phyloP scores from a whole-genome alignment of 306 rosid species.

The Lagenaria siceraria region DNA sequence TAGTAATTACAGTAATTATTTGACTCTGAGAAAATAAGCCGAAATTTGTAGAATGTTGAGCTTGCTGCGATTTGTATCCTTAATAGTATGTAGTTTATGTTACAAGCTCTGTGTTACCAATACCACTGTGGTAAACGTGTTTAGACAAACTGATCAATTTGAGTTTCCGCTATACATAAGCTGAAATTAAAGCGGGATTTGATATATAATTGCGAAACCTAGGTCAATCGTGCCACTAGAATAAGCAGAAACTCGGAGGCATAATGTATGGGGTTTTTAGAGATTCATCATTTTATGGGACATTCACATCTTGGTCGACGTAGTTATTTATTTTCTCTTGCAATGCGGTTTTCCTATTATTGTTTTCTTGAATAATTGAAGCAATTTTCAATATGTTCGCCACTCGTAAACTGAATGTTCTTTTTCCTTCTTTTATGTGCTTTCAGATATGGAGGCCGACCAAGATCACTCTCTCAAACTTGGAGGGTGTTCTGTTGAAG shows the following conservation, averaged over 20 bases:
- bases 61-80: background rate
- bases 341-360: background rate
- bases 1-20: background rate
- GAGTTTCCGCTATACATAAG: background rate
- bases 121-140: background rate
- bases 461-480: slow-evolving; percentile 18
- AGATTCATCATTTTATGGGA: background rate
- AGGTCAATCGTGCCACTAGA: background rate
- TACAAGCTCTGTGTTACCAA: background rate
- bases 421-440: background rate
- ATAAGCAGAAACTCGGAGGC: background rate
- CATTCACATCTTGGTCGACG: background rate
- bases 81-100: background rate
- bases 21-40: background rate
- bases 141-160: background rate
- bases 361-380: background rate
- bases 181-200: background rate
- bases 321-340: background rate
- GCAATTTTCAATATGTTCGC: background rate
- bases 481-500: slow-evolving; percentile 12
- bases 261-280: background rate
- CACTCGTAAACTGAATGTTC: background rate
- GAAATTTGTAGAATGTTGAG: background rate
- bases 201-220: background rate
- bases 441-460: slow-evolving; percentile 24